Evolutionary conservation across 768 basidiomycete genomes (phyloP).

Genomic region (Leccinum subtestaceum): DNA sequence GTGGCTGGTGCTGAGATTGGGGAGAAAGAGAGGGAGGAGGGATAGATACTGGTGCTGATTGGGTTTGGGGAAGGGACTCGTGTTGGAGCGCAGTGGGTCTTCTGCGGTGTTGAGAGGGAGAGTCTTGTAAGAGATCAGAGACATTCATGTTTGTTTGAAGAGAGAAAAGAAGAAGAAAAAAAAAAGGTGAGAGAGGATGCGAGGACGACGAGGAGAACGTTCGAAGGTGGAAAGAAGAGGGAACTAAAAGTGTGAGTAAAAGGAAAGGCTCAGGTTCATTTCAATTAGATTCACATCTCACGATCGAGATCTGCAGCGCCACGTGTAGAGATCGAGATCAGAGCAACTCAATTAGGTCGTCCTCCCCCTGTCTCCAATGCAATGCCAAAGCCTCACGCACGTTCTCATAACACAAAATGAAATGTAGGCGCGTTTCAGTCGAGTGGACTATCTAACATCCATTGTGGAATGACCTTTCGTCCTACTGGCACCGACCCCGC

Average conservation of each 20-base stretch:
- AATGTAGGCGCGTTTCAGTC: neutral
- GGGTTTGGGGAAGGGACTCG: conserved; percentile 24
- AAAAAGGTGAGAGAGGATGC: neutral
- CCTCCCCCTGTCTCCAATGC: neutral
- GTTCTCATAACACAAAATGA: neutral
- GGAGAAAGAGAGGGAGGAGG: conserved; percentile 32
- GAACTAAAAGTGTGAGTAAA: conserved; percentile 28
- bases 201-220: conserved; percentile 8
- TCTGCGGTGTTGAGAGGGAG: conserved; percentile 57
- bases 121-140: conserved; percentile 64
- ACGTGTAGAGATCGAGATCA: conserved; percentile 34
- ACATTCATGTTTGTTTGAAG: conserved; percentile 52
- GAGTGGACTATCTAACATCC: neutral
- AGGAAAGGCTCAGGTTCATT: conserved; percentile 33
- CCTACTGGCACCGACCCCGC: neutral
- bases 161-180: neutral
- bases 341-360: neutral
- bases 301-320: conserved; percentile 30
- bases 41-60: conserved; percentile 25
- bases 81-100: conserved; percentile 27
- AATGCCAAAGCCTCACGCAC: neutral
- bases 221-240: conserved; percentile 28
- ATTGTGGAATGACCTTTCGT: neutral
- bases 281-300: conserved; percentile 34
- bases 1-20: conserved; percentile 29